These are phyloP conservation scores for Penicillium daleae DNA, from an alignment of 495 filamentous ascomycete genomes.

Conservation along the genomic window DNA sequence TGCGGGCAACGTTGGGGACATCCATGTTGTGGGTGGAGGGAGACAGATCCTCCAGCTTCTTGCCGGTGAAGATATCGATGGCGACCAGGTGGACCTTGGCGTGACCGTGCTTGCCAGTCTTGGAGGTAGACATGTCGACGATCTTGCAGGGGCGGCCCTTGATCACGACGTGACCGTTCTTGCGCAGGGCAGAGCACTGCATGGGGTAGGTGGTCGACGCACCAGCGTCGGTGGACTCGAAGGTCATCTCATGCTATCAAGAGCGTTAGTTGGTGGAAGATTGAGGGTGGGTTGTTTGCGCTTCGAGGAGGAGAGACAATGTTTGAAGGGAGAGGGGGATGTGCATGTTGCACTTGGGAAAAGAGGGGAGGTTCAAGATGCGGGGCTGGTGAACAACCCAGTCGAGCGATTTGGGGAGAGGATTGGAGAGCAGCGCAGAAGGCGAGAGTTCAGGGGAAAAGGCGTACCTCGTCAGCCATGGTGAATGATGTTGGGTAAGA, in stretches of 20 bases:
- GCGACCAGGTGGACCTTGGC: slow-evolving; percentile 98
- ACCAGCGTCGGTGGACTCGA: slow-evolving; percentile 91
- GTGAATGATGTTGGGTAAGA: slow-evolving; percentile 33
- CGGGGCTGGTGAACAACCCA: slow-evolving; percentile 35
- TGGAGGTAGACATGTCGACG: slow-evolving; percentile 99
- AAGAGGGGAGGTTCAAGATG: slow-evolving; percentile 40
- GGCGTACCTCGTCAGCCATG: slow-evolving; percentile 51
- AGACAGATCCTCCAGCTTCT: slow-evolving; percentile 99
- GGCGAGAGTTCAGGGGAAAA: neutral
- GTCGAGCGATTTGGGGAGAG: slow-evolving; percentile 15
- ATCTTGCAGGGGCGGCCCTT: slow-evolving; percentile 99
- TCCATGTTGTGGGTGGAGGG: slow-evolving; percentile 99
- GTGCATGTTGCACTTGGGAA: slow-evolving; percentile 22
- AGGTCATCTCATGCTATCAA: slow-evolving; percentile 81
- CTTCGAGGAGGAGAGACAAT: neutral
- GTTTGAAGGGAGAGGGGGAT: slow-evolving; percentile 7
- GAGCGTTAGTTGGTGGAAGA: slow-evolving; percentile 13
- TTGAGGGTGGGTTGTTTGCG: neutral
- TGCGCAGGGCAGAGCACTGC: slow-evolving; percentile 99
- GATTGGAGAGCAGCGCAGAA: slow-evolving; percentile 6
- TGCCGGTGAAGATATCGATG: slow-evolving; percentile 98
- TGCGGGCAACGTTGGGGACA: slow-evolving; percentile 86
- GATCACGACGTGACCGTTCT: slow-evolving; percentile 98
- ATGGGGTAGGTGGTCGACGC: slow-evolving; percentile 92
- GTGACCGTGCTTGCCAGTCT: slow-evolving; percentile 99